These are phyloP conservation scores for Citrus mangshanensis DNA, from an alignment of 345 rosid species.

Conservation along the genomic window DNA sequence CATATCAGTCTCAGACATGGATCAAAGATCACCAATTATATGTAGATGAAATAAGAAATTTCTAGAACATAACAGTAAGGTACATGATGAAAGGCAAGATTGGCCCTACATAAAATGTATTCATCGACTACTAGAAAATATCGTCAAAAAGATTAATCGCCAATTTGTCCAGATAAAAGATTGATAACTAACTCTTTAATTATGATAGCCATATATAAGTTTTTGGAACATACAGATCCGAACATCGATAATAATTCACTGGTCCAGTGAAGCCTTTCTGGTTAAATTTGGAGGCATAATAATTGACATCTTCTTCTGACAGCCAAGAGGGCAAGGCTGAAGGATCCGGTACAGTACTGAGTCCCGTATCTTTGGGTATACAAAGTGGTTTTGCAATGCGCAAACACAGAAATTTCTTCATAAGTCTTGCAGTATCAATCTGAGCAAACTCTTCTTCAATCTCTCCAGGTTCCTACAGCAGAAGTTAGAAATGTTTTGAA, in stretches of 20 bases:
- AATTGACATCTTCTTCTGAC: conserved; percentile 58
- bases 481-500: conserved; percentile 7
- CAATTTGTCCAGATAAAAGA: background rate
- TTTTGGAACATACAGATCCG: conserved; percentile 49
- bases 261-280: conserved; percentile 81
- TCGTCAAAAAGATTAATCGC: background rate
- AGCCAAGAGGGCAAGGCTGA: conserved; percentile 65
- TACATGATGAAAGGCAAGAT: background rate
- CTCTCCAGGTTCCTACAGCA: conserved; percentile 64
- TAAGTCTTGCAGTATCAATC: conserved; percentile 41
- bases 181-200: background rate
- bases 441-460: conserved; percentile 72
- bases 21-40: background rate
- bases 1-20: background rate
- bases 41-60: background rate
- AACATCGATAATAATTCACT: conserved; percentile 76
- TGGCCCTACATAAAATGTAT: background rate
- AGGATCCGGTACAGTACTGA: conserved; percentile 47
- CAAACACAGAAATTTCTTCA: conserved; percentile 39
- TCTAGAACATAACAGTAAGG: background rate
- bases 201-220: background rate
- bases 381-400: conserved; percentile 49
- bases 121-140: background rate
- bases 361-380: conserved; percentile 53
- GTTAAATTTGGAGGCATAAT: conserved; percentile 51